These are phyloP conservation scores for Verticillium albo-atrum DNA, from an alignment of 2,329 filamentous ascomycete species.

Conservation along the genomic window DNA sequence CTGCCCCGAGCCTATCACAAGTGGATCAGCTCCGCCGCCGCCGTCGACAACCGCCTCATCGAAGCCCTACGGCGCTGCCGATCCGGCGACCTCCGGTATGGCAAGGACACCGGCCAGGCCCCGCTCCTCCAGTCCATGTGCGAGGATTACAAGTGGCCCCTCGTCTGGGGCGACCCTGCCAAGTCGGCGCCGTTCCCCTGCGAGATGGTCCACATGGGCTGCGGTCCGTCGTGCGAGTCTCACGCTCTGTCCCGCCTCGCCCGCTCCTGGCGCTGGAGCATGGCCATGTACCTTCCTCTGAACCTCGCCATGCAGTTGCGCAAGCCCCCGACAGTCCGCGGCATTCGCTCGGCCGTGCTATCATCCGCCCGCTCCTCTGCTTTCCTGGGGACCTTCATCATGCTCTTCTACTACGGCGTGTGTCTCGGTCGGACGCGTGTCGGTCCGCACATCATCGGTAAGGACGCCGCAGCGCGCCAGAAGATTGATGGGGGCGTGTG, in stretches of 20 bases:
- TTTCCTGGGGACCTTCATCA: conserved; percentile 74
- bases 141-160: conserved; percentile 62
- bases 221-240: conserved; percentile 67
- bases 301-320: conserved; percentile 61
- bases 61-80: conserved; percentile 66
- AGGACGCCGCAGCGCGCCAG: conserved; percentile 40
- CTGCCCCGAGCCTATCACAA: conserved; percentile 72
- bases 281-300: conserved; percentile 72
- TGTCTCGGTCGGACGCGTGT: conserved; percentile 72
- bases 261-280: conserved; percentile 68
- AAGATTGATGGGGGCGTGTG: conserved; percentile 61
- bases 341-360: conserved; percentile 43
- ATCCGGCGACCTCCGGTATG: conserved; percentile 63
- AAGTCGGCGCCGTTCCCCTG: conserved; percentile 71
- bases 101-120: conserved; percentile 66
- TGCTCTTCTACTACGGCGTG: conserved; percentile 79
- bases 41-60: conserved; percentile 70
- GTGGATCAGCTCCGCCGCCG: conserved; percentile 76
- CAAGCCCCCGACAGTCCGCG: conserved; percentile 37
- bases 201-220: conserved; percentile 78
- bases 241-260: conserved; percentile 66
- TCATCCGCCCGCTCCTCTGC: conserved; percentile 68
- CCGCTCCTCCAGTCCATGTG: conserved; percentile 68
- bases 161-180: conserved; percentile 68
- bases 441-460: conserved; percentile 64